These are phyloP conservation scores for Lactuca sativa DNA, from an alignment of 129 eudicot genomes.

Conservation along the genomic window DNA sequence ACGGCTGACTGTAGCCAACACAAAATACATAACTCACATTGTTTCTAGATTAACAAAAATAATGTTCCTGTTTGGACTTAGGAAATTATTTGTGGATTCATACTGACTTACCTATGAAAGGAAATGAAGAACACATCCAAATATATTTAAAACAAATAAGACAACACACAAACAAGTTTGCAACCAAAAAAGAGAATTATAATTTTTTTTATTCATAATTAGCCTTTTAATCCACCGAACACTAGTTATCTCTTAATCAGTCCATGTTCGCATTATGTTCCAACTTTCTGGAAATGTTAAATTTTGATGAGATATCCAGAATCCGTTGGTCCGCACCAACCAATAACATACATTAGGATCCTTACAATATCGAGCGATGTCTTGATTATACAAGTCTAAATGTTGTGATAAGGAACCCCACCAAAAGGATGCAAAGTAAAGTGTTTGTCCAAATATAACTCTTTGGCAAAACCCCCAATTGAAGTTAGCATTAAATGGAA, in stretches of 20 bases:
- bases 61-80: no score
- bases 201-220: no score
- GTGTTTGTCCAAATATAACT: background rate
- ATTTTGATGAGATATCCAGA: conserved; percentile 19
- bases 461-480: conserved; percentile 11
- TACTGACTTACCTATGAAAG: no score
- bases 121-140: no score
- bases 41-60: no score
- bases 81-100: no score
- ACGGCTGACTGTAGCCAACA: no score
- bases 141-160: no score
- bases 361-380: conserved; percentile 1
- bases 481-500: background rate
- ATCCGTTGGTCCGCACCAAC: conserved; percentile 8
- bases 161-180: no score
- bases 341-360: conserved; percentile 1
- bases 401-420: conserved; percentile 7
- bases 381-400: background rate
- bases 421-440: conserved; percentile 9
- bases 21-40: no score
- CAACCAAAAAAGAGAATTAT: no score
- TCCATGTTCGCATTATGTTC: conserved; percentile 18
- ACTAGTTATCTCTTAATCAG: background rate
- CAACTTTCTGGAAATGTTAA: conserved; percentile 8
- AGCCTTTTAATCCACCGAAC: no score